Evolutionary conservation across 768 basidiomycete species (phyloP), one percentile per base, ranked within the genome.

Genomic region (Tricholomella constricta): DNA sequence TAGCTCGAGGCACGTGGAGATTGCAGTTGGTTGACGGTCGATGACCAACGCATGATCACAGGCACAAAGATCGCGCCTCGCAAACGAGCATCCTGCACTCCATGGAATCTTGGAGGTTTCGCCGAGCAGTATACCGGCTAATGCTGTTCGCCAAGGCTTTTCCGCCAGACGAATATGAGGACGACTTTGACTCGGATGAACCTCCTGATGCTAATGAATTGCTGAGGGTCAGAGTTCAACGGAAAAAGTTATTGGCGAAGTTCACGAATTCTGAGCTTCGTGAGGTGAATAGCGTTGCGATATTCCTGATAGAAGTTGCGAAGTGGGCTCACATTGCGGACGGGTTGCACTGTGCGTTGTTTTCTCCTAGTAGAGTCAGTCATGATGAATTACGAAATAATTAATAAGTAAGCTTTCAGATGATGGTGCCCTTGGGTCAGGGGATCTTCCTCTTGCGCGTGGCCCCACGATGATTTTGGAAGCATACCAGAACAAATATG

Each of bases 41-140:
- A n/a, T 22, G 4, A 25, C 26, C n/a, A 17, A 48, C 8, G n/a
- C 14, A 48, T 45, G 19, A 26, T 6, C 15, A 3, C 49, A 76
- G 76, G 37, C 55, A 72, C 57, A 73, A 77, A 55, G 71, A 76
- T 43, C 72, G 70, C 20, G 61, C 61, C 6, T 72, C 62, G 17
- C 46, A 37, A 7, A 62, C 35, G 15, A 75, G 70, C 48, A 56
- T 40, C 20, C 63, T 78, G 12, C 57, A 69, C 9, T 10, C 48
- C 0, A 46, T 27, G 6, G 76, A 78, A 57, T 69, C 71, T 11
- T 60, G 47, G 48, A 57, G 58, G n/a, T 63, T 63, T 38, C 57
- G 52, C 8, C 58, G 58, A 11, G 62, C 57, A 14, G 45, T 63
- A 31, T 63, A 59, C 42, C 57, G 57, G 3, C 14, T 61, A 9